phyloP scores from a whole-genome alignment of 1,139 yeast species.

The Pneumocystis sp. region DNA sequence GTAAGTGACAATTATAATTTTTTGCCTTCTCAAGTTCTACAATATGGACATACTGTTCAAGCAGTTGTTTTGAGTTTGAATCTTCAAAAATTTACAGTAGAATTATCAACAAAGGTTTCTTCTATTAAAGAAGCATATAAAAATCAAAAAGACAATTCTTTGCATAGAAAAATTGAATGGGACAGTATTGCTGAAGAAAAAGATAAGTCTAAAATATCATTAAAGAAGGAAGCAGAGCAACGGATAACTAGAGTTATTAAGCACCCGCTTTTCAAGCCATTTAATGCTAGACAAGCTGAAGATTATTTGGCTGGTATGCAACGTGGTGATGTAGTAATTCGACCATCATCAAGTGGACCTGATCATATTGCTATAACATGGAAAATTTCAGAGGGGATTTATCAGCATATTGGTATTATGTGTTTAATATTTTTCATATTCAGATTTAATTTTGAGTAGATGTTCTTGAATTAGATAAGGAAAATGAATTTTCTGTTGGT shows the following conservation, averaged over 20 bases:
- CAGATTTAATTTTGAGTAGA: conserved; percentile 25
- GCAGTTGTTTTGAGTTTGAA: conserved; percentile 61
- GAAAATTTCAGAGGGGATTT: conserved; percentile 83
- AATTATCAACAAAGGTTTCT: conserved; percentile 50
- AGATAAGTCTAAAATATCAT: conserved; percentile 43
- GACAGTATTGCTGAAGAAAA: conserved; percentile 60
- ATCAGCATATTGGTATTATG: conserved; percentile 51
- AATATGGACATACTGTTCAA: conserved; percentile 68
- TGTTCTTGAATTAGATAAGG: conserved; percentile 58
- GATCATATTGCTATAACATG: conserved; percentile 87
- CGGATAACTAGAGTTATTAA: conserved; percentile 64
- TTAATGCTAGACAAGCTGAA: conserved; percentile 80
- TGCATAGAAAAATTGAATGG: conserved; percentile 42
- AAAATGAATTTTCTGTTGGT: conserved; percentile 47
- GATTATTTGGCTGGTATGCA: conserved; percentile 76
- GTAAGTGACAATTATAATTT: conserved; percentile 38
- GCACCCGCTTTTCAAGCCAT: conserved; percentile 79
- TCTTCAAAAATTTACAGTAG: conserved; percentile 59
- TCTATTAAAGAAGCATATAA: conserved; percentile 49
- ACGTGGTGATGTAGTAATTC: conserved; percentile 82
- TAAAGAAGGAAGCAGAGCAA: conserved; percentile 34
- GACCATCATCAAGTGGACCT: conserved; percentile 85
- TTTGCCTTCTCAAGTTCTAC: conserved; percentile 33
- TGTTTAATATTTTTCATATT: not conserved
- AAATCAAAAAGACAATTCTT: conserved; percentile 7